Conservation (phyloP, 2,329 filamentous ascomycete species). For the Exserohilum turcica region DNA sequence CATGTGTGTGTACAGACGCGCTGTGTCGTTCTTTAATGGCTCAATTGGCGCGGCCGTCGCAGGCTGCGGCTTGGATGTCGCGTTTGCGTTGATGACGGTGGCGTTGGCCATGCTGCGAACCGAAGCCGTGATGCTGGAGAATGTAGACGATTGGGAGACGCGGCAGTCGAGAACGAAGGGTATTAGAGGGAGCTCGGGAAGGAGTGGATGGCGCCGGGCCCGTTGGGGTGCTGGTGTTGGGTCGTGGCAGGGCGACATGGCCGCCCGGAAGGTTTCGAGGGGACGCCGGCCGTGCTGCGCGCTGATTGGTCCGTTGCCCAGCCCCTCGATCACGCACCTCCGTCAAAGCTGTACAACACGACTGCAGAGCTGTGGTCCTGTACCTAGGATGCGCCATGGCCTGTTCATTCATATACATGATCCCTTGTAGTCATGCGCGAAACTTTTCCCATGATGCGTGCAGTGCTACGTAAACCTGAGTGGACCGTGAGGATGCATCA, state of each 20-base stretch:
- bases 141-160: background rate
- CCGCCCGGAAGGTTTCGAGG: constrained; percentile 22
- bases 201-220: constrained; percentile 31
- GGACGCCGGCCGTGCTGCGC: constrained; percentile 24
- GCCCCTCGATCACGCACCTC: constrained; percentile 5
- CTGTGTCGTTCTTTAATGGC: constrained; percentile 54
- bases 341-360: background rate
- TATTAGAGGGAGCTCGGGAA: constrained; percentile 4
- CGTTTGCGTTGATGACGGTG: constrained; percentile 31
- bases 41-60: constrained; percentile 49
- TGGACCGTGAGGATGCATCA: background rate
- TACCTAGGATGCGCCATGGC: background rate
- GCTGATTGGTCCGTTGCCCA: constrained; percentile 6
- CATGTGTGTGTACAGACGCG: constrained; percentile 64
- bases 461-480: background rate
- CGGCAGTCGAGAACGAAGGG: background rate
- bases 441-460: background rate
- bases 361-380: background rate
- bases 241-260: constrained; percentile 18
- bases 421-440: background rate
- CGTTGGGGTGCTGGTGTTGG: constrained; percentile 4
- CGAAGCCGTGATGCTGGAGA: background rate
- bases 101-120: constrained; percentile 32
- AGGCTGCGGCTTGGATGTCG: constrained; percentile 26
- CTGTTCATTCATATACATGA: background rate